Evolutionary conservation across 768 basidiomycete species (phyloP).

Genomic region (Lactarius hatsudake): DNA sequence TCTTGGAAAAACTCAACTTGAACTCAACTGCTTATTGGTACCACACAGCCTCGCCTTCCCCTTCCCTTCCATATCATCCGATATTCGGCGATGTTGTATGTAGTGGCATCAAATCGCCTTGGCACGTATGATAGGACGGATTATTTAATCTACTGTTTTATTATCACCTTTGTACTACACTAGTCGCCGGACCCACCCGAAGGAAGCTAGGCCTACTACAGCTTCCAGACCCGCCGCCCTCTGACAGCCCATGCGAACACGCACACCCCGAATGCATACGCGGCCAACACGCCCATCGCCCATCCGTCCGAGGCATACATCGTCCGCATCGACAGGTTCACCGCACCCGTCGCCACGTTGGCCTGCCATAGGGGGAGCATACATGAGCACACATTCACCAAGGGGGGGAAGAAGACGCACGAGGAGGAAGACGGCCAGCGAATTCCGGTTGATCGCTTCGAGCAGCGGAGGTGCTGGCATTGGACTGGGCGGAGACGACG

Average conservation of each 20-base stretch:
- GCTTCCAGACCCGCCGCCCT: conserved; percentile 36
- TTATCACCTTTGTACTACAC: not conserved
- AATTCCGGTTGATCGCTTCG: conserved; percentile 81
- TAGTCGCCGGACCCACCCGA: not conserved
- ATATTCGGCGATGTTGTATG: not conserved
- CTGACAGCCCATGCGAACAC: conserved; percentile 58
- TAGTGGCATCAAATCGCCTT: not conserved
- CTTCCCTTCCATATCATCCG: not conserved
- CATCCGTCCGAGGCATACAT: conserved; percentile 64
- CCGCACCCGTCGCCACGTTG: conserved; percentile 79
- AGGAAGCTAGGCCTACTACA: conserved; percentile 24
- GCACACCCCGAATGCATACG: conserved; percentile 61
- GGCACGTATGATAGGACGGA: not conserved
- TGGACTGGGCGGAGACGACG: conserved; percentile 31
- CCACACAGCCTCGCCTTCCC: not conserved
- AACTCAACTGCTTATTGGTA: not conserved
- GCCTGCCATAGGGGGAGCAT: conserved; percentile 49
- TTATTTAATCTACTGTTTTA: not conserved
- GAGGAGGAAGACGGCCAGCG: conserved; percentile 73
- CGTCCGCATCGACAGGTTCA: conserved; percentile 77
- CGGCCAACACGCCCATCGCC: conserved; percentile 60
- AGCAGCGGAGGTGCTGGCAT: conserved; percentile 51
- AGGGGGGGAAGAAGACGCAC: conserved; percentile 47
- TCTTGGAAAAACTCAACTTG: too few relatives aligned
- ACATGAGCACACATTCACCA: not conserved